Evolutionary conservation across 2,329 filamentous ascomycete genomes (phyloP).

Genomic region (Diaporthe eres): DNA sequence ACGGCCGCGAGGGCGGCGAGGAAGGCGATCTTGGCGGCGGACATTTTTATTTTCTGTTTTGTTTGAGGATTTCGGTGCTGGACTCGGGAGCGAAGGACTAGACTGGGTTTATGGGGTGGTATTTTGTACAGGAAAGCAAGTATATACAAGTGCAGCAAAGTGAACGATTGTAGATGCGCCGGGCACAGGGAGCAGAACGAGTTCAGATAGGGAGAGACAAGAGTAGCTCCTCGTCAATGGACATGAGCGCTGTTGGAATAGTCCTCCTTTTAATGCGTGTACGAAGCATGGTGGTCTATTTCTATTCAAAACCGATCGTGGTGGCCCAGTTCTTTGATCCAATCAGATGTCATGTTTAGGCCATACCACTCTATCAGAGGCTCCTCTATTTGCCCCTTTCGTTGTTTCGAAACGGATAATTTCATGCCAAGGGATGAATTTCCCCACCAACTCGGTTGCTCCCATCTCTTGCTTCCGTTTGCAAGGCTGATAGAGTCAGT

Average conservation of each 20-base stretch:
- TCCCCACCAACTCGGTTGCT: not conserved
- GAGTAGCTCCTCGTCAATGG: not conserved
- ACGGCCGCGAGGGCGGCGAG: not conserved
- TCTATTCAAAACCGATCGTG: not conserved
- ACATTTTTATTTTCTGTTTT: not conserved
- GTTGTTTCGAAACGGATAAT: constrained; percentile 14
- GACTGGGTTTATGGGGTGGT: too few species aligned
- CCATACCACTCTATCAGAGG: constrained; percentile 1
- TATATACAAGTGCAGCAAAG: not conserved
- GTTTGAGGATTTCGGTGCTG: not conserved
- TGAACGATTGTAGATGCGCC: not conserved
- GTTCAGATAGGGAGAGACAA: not conserved
- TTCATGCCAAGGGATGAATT: constrained; percentile 14
- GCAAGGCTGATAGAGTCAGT: not conserved
- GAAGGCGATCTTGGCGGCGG: not conserved
- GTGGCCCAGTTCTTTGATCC: not conserved
- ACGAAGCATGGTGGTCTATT: not conserved
- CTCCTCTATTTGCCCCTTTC: constrained; percentile 4
- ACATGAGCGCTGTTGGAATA: not conserved
- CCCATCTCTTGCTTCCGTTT: not conserved
- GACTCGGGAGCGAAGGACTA: not conserved
- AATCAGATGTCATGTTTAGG: not conserved
- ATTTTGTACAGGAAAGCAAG: not conserved
- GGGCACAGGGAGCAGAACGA: not conserved
- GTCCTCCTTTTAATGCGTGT: not conserved